A percentile compares a stretch with the other conserved stretches of the same genome.
These are phyloP conservation scores for Plasmodium yoelii DNA, from an alignment of 169 alveolate genomes.

Conservation along the genomic window DNA sequence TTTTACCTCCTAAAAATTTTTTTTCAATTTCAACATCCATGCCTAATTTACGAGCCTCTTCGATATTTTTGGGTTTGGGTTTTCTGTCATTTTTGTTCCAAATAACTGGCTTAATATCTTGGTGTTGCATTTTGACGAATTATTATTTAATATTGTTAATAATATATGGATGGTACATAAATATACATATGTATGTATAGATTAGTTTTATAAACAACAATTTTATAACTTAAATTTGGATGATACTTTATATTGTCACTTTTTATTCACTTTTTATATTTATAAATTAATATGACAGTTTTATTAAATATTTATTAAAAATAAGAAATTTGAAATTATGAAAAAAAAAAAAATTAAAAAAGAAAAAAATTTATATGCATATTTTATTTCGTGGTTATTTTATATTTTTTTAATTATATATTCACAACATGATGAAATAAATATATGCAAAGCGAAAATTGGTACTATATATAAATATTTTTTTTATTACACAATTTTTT, in stretches of 20 bases:
- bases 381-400: no score
- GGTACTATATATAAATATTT: background rate
- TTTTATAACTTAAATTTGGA: background rate
- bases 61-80: conserved; percentile 44
- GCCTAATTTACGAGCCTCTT: conserved; percentile 60
- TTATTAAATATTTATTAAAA: background rate
- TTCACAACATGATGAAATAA: no score
- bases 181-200: no score
- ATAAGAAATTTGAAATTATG: background rate
- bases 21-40: conserved; percentile 67
- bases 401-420: no score
- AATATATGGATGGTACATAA: no score
- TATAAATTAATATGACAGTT: background rate
- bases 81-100: conserved; percentile 65
- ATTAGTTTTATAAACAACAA: background rate
- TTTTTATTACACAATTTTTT: background rate
- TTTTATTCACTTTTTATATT: background rate
- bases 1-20: conserved; percentile 58
- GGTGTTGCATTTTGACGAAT: conserved; percentile 59
- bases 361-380: no score
- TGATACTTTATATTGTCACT: conserved; percentile 31
- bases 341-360: background rate
- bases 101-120: conserved; percentile 70
- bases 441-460: background rate
- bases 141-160: background rate